Evolutionary conservation across 305 asterid genomes (phyloP), one percentile per base, ranked within the genome.

Genomic region (Fraxinus greggii): DNA sequence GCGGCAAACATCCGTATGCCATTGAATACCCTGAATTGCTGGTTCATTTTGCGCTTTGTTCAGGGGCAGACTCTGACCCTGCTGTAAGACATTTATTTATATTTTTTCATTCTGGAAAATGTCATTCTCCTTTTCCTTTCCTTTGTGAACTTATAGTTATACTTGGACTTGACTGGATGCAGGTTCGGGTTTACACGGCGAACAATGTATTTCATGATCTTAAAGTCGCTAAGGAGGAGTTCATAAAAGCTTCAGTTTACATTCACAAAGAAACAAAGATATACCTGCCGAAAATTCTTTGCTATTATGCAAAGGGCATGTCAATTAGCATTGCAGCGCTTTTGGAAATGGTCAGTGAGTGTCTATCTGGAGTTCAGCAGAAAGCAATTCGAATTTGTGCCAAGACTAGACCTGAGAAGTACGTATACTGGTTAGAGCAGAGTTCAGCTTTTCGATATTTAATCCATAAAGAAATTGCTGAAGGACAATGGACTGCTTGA

Each of bases 21-120:
- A 92, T 94, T 29, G 98, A 94, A 77, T 92, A 93, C 86, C 90
- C 97, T 1, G 98, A 94, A 78, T 97, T 97, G 56, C 93, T 93
- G n/a, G 93, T 92, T 83, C 97, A 94, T 84, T 95, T 95, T 77
- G 98, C 98, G 1, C 93, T 95, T 78, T 91, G 90, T 86, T 92
- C 95, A 1, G 98, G 98, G 78, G 87, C 93, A 72, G 86, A 86
- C 84, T 89, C 92, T 21, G 98, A 95, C 72, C 98, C 98, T 17
- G 86, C 87, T 91, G 98, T 94, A 93, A 81, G 42, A 42, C 48
- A 80, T 29, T 32, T 40, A 1, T 56, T 36, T 13, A 10, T 24
- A 7, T n/a, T n/a, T 23, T 63, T 40, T 75, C 76, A 15, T 33
- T 69, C 35, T 77, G 19, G 8, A 31, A 81, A 48, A 7, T 1